These are phyloP conservation scores for Cercospora nicotianae DNA, from an alignment of 2,329 filamentous ascomycete species.

Conservation along the genomic window DNA sequence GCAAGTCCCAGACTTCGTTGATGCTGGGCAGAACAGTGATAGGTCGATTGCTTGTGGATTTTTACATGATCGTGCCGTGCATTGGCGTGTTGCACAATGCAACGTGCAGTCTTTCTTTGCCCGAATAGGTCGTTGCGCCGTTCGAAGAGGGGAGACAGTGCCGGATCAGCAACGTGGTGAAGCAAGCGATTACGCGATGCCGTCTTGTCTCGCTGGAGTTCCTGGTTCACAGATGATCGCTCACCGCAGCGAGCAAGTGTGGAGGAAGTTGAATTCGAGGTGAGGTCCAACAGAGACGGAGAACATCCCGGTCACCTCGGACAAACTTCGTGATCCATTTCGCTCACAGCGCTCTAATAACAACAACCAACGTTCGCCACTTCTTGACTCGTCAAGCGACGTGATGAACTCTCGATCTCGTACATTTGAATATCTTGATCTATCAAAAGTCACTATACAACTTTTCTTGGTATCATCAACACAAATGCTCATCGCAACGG, in stretches of 20 bases:
- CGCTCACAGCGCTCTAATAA: neutral
- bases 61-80: neutral
- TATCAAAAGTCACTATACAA: neutral
- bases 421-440: neutral
- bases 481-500: neutral
- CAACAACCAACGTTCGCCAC: neutral
- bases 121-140: neutral
- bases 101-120: neutral
- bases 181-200: neutral
- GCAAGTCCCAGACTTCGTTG: neutral
- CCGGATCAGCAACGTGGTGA: neutral
- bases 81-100: neutral
- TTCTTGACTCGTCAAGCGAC: neutral
- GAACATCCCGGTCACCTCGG: neutral
- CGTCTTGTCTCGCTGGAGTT: neutral
- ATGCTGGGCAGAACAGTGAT: neutral
- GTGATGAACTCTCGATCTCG: neutral
- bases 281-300: neutral
- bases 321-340: neutral
- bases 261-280: neutral
- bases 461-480: slow-evolving; percentile 1
- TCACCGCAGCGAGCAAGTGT: neutral
- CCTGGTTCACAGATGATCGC: neutral
- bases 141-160: neutral
- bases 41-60: neutral